phyloP scores from a whole-genome alignment of 1,139 yeast species.

The Saccharomycopsis hybrid region DNA sequence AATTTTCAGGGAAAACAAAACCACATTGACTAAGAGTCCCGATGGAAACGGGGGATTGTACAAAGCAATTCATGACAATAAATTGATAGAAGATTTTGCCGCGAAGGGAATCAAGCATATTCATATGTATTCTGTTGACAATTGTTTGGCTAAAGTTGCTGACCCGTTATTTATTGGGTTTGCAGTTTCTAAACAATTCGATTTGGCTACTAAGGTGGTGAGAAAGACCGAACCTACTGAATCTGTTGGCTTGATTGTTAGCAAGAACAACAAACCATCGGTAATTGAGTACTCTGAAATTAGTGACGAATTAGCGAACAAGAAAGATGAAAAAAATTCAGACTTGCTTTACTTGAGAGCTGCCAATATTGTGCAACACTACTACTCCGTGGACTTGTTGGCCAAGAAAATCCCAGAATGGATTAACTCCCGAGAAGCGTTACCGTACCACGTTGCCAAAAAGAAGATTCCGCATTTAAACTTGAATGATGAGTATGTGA shows the following conservation, averaged over 20 bases:
- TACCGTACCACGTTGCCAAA: constrained; percentile 91
- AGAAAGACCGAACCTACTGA: constrained; percentile 85
- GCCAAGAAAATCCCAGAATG: constrained; percentile 55
- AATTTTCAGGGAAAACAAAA: constrained; percentile 53
- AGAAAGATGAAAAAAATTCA: constrained; percentile 44
- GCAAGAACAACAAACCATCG: constrained; percentile 67
- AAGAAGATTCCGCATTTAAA: constrained; percentile 75
- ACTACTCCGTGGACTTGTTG: constrained; percentile 75
- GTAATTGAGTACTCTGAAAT: constrained; percentile 96
- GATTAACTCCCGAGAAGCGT: constrained; percentile 55
- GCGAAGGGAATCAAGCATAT: constrained; percentile 76
- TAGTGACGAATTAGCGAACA: constrained; percentile 62
- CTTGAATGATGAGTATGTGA: constrained; percentile 38
- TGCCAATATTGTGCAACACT: constrained; percentile 96
- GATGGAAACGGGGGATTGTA: constrained; percentile 98
- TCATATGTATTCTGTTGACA: constrained; percentile 97
- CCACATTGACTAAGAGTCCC: constrained; percentile 73
- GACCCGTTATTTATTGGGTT: constrained; percentile 92
- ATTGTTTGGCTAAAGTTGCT: constrained; percentile 84
- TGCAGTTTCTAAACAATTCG: constrained; percentile 58
- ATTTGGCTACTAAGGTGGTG: constrained; percentile 90
- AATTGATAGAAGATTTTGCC: constrained; percentile 61
- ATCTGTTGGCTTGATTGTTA: constrained; percentile 86
- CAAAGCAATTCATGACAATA: constrained; percentile 65
- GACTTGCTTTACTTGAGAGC: constrained; percentile 72